Conservation (phyloP, 345 rosid species). For the Salix viminalis region DNA sequence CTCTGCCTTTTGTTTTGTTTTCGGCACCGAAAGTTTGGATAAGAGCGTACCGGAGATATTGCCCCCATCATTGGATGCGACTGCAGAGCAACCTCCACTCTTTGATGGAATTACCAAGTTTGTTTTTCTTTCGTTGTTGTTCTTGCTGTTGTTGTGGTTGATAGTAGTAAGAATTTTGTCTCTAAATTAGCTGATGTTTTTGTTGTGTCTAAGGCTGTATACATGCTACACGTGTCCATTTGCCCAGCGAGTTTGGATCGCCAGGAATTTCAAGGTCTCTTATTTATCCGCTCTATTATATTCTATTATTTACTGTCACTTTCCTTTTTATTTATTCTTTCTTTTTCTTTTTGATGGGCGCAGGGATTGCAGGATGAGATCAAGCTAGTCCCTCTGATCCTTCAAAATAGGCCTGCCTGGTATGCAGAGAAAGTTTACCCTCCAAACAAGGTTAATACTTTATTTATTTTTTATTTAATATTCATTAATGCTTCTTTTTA, state of each 20-base stretch:
- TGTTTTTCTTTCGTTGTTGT: background rate
- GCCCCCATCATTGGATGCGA: constrained; percentile 45
- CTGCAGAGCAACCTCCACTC: constrained; percentile 58
- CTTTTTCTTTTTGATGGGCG: constrained; percentile 2
- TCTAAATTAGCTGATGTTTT: background rate
- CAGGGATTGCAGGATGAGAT: constrained; percentile 87
- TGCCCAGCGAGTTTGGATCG: constrained; percentile 94
- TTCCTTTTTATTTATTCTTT: background rate
- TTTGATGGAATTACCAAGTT: constrained; percentile 79
- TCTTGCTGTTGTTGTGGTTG: background rate
- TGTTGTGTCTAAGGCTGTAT: constrained; percentile 47
- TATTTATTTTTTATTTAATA: background rate
- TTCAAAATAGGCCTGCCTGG: constrained; percentile 80
- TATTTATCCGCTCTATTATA: background rate
- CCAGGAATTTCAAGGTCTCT: constrained; percentile 78
- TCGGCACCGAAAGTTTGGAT: constrained; percentile 10
- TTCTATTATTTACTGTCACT: background rate
- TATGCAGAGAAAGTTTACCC: constrained; percentile 81
- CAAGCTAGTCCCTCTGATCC: constrained; percentile 67
- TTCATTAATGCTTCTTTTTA: background rate
- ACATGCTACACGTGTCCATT: constrained; percentile 57
- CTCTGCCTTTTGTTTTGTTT: background rate
- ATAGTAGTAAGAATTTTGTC: background rate
- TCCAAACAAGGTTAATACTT: constrained; percentile 54
- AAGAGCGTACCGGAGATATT: constrained; percentile 41